These are phyloP conservation scores for Nitzschia palea DNA, from an alignment of 108 stramenopile species.

Conservation along the genomic window DNA sequence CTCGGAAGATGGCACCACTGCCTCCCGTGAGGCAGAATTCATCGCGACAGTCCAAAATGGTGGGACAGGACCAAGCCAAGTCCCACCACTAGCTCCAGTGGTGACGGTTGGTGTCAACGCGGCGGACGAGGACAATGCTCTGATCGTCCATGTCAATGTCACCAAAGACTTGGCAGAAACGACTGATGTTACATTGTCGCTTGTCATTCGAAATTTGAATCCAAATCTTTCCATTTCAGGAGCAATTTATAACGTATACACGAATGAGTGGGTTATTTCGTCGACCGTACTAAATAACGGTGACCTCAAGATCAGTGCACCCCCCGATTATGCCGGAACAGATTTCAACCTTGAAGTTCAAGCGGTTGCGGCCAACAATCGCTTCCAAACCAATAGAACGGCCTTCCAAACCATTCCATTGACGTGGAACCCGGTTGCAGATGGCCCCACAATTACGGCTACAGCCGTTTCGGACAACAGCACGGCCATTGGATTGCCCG, in stretches of 20 bases:
- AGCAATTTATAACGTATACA: conserved; percentile 1
- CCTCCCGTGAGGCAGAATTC: background rate
- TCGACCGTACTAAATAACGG: background rate
- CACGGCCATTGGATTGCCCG: background rate
- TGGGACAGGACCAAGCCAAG: background rate
- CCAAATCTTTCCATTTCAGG: background rate
- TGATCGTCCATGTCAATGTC: background rate
- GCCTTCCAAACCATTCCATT: background rate
- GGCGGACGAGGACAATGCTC: background rate
- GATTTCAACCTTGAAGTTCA: background rate
- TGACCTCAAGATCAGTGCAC: background rate
- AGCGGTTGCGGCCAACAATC: background rate
- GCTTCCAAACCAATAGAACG: background rate
- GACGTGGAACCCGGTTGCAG: background rate
- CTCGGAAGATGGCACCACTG: conserved; percentile 11
- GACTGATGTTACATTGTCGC: background rate
- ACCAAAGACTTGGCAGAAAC: background rate
- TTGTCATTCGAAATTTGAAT: conserved; percentile 1
- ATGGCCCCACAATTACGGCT: conserved; percentile 4
- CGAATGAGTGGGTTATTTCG: background rate
- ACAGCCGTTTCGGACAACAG: background rate
- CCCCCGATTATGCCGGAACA: conserved; percentile 5
- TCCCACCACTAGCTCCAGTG: background rate
- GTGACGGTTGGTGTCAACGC: background rate
- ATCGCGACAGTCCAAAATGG: background rate